Evolutionary conservation across 2,329 filamentous ascomycete genomes (phyloP).

Genomic region (Fusarium hostae): DNA sequence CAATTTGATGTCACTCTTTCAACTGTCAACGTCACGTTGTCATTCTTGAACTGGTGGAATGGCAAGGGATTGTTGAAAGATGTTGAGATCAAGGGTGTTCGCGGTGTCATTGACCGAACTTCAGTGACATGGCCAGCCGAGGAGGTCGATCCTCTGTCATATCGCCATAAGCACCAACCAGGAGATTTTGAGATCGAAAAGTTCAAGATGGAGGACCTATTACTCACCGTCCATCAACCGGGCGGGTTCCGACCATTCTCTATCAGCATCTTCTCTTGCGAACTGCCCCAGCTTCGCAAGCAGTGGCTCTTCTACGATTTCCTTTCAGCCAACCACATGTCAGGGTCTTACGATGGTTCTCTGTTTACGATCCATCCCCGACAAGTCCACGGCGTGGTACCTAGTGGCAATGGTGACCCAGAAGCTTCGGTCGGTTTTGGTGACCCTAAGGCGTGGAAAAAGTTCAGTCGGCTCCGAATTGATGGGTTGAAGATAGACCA

Average conservation of each 20-base stretch:
- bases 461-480: slow-evolving; percentile 90
- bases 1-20: slow-evolving; percentile 97
- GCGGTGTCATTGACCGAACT: slow-evolving; percentile 91
- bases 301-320: slow-evolving; percentile 99
- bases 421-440: slow-evolving; percentile 66
- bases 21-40: slow-evolving; percentile 94
- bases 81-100: slow-evolving; percentile 92
- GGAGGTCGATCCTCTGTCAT: slow-evolving; percentile 82
- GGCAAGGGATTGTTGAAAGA: slow-evolving; percentile 91
- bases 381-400: slow-evolving; percentile 84
- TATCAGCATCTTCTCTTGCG: slow-evolving; percentile 94
- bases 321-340: slow-evolving; percentile 93
- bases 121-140: slow-evolving; percentile 75
- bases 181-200: slow-evolving; percentile 98
- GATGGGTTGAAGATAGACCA: slow-evolving; percentile 96
- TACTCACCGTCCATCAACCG: slow-evolving; percentile 92
- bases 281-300: slow-evolving; percentile 90
- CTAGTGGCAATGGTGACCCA: slow-evolving; percentile 61
- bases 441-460: slow-evolving; percentile 86
- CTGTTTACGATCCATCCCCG: slow-evolving; percentile 96
- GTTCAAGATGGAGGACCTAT: slow-evolving; percentile 94
- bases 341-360: slow-evolving; percentile 93
- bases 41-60: slow-evolving; percentile 99
- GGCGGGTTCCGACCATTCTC: slow-evolving; percentile 92
- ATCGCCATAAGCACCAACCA: slow-evolving; percentile 85